Evolutionary conservation across 495 filamentous ascomycete genomes (phyloP).

Genomic region (Pyrenula aspistea): DNA sequence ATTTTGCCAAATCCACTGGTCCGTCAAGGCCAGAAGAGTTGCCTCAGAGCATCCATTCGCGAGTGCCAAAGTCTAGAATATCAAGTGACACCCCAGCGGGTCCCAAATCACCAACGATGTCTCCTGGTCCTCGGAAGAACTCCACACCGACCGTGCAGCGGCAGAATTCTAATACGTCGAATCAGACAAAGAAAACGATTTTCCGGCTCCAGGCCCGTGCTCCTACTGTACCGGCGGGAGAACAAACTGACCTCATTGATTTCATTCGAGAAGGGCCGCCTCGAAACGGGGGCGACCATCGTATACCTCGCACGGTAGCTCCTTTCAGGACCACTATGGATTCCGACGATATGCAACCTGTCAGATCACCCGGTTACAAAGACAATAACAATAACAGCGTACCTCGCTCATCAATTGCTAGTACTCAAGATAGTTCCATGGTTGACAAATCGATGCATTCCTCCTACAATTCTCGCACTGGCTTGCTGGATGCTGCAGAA

Average conservation of each 20-base stretch:
- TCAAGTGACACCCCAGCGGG: neutral
- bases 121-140: neutral
- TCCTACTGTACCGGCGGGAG: constrained; percentile 45
- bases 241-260: constrained; percentile 78
- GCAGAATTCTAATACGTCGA: constrained; percentile 11
- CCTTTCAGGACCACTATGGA: constrained; percentile 80
- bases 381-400: constrained; percentile 12
- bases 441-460: constrained; percentile 32
- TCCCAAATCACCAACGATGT: constrained; percentile 1
- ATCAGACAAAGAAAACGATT: constrained; percentile 14
- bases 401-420: constrained; percentile 24
- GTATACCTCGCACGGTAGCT: constrained; percentile 72
- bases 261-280: constrained; percentile 83
- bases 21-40: constrained; percentile 23
- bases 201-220: constrained; percentile 57
- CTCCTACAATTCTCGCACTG: constrained; percentile 47
- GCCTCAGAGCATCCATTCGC: neutral
- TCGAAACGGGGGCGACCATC: constrained; percentile 34
- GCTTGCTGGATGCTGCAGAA: constrained; percentile 33
- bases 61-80: constrained; percentile 1
- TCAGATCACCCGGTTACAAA: constrained; percentile 18
- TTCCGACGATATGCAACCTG: constrained; percentile 54
- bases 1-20: constrained; percentile 78
- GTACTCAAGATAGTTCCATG: constrained; percentile 29
- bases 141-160: constrained; percentile 3